A percentile compares a stretch with the other conserved stretches of the same genome.
Evolutionary conservation across 257 asterid genomes (phyloP).

Genomic region (Salvia hispanica): DNA sequence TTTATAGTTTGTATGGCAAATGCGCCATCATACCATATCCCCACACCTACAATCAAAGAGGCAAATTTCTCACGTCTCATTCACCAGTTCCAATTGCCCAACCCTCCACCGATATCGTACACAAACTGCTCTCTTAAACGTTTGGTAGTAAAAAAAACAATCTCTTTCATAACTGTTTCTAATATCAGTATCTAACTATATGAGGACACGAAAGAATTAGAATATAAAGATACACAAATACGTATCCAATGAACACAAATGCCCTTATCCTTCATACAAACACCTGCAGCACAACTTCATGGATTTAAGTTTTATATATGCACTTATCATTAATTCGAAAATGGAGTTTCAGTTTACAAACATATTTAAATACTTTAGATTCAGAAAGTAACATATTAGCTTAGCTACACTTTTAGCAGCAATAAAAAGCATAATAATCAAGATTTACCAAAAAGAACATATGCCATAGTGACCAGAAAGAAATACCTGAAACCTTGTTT

Average conservation of each 20-base stretch:
- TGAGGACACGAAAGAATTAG: not conserved
- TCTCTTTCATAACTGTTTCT: not conserved
- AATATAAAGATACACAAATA: slow-evolving; percentile 7
- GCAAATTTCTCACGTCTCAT: not conserved
- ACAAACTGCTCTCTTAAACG: not conserved
- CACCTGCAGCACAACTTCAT: not conserved
- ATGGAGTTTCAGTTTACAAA: not conserved
- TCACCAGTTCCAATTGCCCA: not conserved
- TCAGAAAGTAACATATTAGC: not conserved
- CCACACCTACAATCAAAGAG: not conserved
- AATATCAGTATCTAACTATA: not conserved
- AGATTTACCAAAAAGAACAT: not conserved
- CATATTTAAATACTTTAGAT: slow-evolving; percentile 8
- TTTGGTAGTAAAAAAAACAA: not conserved
- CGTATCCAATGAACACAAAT: slow-evolving; percentile 2
- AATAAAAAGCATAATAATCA: slow-evolving; percentile 14
- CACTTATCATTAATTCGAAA: not conserved
- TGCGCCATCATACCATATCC: not conserved
- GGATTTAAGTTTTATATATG: not conserved
- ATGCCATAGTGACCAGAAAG: slow-evolving; percentile 21
- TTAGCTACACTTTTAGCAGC: not conserved
- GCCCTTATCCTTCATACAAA: not conserved
- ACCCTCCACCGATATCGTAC: not conserved
- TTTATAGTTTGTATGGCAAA: not conserved
- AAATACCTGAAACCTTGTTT: slow-evolving; percentile 88